These are phyloP conservation scores for Ganoderma sinense DNA, from an alignment of 1,284 basidiomycete genomes.

Conservation along the genomic window DNA sequence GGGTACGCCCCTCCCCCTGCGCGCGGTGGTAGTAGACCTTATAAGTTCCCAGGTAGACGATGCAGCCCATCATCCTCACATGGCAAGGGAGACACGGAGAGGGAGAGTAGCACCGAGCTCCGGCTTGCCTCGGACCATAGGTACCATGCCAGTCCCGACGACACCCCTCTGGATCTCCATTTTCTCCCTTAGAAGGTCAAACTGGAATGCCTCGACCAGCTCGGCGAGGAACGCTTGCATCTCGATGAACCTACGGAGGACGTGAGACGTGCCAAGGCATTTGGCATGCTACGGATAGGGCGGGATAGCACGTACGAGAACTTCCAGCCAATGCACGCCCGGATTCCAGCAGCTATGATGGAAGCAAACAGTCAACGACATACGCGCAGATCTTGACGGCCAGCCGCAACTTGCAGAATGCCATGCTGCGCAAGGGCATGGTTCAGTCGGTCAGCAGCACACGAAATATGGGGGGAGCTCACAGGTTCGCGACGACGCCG, in stretches of 20 bases:
- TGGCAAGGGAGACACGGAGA: constrained; percentile 18
- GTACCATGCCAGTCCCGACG: constrained; percentile 47
- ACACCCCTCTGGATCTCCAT: constrained; percentile 47
- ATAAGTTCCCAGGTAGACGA: no score
- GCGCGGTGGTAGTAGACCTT: no score
- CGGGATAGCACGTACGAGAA: constrained; percentile 41
- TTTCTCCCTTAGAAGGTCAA: constrained; percentile 40
- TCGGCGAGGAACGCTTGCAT: constrained; percentile 35
- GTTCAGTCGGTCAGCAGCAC: background rate
- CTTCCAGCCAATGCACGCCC: constrained; percentile 44
- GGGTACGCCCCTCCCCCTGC: no score
- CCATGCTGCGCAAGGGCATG: constrained; percentile 8
- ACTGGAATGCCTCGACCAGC: constrained; percentile 37
- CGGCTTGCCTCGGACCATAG: constrained; percentile 53
- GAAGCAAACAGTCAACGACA: no score
- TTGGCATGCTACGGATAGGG: background rate
- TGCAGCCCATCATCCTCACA: no score
- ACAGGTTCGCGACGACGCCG: constrained; percentile 62
- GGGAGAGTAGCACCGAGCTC: constrained; percentile 42
- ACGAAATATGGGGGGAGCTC: constrained; percentile 27
- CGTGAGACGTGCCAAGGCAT: background rate
- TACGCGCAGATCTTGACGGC: background rate
- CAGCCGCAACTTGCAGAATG: constrained; percentile 21
- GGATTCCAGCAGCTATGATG: constrained; percentile 35
- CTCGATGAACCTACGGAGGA: constrained; percentile 35